Base-by-base conservation (phyloP, 1,139 yeast species). In the Debaryomycetaceae sp. region DNA sequence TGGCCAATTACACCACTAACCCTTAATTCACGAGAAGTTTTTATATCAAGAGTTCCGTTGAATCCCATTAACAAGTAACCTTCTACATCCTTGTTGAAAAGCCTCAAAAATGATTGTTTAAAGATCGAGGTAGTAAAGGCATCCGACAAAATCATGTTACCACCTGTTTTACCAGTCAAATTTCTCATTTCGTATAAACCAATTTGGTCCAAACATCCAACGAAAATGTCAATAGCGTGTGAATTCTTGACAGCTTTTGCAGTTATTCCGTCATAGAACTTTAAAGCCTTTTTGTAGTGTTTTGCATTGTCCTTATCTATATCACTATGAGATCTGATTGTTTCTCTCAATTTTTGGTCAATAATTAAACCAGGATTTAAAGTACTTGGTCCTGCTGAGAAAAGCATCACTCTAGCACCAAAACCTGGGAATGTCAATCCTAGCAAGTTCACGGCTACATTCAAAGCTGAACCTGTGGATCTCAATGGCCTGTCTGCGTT, bases 151-250 rank as follows among this genome's bases (percentile, higher is more conserved):
- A 93, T 81, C 60, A 95, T 75, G 34, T 87, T 87, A 68, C 99
- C 99, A 57, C 99, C 99, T 27, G 98, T 93, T 56, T 81, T 76
- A 69, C 89, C 88, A 48, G 96, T 80, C 57, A 95, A 73, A 48
- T 87, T 78, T 68, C 89, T 88, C 98, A 93, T 93, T 72, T 93
- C 99, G 56, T 87, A 85, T 80, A 93, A 85, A 64, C 99, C 99
- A 53, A 91, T 87, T 75, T 93, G 99, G 70, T 93, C 99, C 63
- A 90, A 91, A 70, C 97, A 90, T 49, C 99, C 99, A 36, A 96
- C 98, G 70, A 90, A 91, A 43, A 93, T 82, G 67, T 93, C 99
- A 44, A 93, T 83, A 23, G 95, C 81, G 60, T 90, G 97, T 24
- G 95, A 88, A 62, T 88, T 87, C 44, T 81, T 78, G 45, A 77